Percentiles rank a stretch among this genome's conserved stretches.
Conservation (phyloP, 2,329 filamentous ascomycete genomes). For the Cordyceps tenuipes region DNA sequence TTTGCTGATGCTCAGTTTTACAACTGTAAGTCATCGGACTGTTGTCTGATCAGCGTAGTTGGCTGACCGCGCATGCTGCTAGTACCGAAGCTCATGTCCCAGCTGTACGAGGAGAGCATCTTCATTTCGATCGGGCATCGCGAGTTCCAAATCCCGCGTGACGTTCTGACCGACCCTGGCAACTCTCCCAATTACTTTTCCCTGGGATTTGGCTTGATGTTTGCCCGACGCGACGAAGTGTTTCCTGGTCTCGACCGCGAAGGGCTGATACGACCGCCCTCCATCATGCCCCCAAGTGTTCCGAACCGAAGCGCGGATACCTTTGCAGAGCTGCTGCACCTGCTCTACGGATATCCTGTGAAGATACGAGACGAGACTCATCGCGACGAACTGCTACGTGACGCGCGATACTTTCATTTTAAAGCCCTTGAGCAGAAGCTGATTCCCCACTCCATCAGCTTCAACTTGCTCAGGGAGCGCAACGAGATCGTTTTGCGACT, state of each 20-base stretch:
- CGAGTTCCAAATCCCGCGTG: conserved; percentile 83
- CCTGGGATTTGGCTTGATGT: conserved; percentile 81
- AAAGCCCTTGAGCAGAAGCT: conserved; percentile 84
- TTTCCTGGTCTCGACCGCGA: conserved; percentile 79
- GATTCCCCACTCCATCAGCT: conserved; percentile 66
- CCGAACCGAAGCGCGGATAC: conserved; percentile 74
- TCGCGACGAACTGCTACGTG: conserved; percentile 66
- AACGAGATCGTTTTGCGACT: conserved; percentile 73
- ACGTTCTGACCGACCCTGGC: conserved; percentile 75
- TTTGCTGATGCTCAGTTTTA: conserved; percentile 97
- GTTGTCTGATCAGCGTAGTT: no score
- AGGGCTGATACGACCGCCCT: conserved; percentile 74
- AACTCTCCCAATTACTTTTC: conserved; percentile 96
- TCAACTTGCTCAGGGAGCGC: conserved; percentile 59
- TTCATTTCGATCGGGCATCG: conserved; percentile 83
- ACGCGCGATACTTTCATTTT: conserved; percentile 89
- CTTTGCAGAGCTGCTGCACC: conserved; percentile 73
- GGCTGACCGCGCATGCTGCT: conserved; percentile 24
- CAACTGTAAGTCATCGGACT: conserved; percentile 47
- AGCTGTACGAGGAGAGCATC: conserved; percentile 85
- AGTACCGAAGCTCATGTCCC: conserved; percentile 84
- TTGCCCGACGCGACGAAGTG: conserved; percentile 67
- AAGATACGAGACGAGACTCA: conserved; percentile 69
- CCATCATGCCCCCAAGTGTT: conserved; percentile 74
- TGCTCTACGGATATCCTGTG: conserved; percentile 77